These are phyloP conservation scores for Penicillium sclerotiorum DNA, from an alignment of 2,329 filamentous ascomycete genomes.

Conservation along the genomic window DNA sequence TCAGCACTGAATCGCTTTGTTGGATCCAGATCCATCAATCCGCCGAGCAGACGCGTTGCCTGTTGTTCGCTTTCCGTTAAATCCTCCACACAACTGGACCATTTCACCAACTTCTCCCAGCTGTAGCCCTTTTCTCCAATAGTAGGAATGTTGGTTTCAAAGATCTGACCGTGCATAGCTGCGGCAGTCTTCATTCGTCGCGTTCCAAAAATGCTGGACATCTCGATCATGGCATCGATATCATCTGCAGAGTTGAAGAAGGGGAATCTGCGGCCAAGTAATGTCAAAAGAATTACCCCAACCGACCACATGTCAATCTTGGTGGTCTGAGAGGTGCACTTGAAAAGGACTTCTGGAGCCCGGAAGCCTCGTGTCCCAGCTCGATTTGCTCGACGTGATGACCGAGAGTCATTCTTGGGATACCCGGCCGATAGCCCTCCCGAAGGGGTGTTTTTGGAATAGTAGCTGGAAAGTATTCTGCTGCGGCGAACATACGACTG, in stretches of 20 bases:
- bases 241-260: slow-evolving; percentile 99
- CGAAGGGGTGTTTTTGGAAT: slow-evolving; percentile 53
- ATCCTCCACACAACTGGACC: slow-evolving; percentile 80
- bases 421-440: slow-evolving; percentile 64
- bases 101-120: slow-evolving; percentile 91
- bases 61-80: slow-evolving; percentile 52
- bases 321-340: slow-evolving; percentile 92
- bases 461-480: slow-evolving; percentile 60
- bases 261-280: slow-evolving; percentile 87
- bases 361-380: slow-evolving; percentile 95
- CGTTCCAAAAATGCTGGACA: slow-evolving; percentile 89
- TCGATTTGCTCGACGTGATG: slow-evolving; percentile 86
- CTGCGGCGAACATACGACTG: slow-evolving; percentile 62
- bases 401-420: slow-evolving; percentile 85
- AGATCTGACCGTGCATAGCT: slow-evolving; percentile 82
- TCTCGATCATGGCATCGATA: slow-evolving; percentile 95
- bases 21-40: slow-evolving; percentile 49
- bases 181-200: slow-evolving; percentile 82
- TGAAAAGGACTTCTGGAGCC: slow-evolving; percentile 93
- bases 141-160: slow-evolving; percentile 90
- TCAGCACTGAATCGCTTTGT: slow-evolving; percentile 45
- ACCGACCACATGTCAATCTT: slow-evolving; percentile 97
- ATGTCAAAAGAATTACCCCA: slow-evolving; percentile 94
- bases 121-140: slow-evolving; percentile 83
- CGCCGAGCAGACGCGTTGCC: slow-evolving; percentile 46